Base-by-base conservation (phyloP, 305 asterid species). In the Fraxinus velutina region DNA sequence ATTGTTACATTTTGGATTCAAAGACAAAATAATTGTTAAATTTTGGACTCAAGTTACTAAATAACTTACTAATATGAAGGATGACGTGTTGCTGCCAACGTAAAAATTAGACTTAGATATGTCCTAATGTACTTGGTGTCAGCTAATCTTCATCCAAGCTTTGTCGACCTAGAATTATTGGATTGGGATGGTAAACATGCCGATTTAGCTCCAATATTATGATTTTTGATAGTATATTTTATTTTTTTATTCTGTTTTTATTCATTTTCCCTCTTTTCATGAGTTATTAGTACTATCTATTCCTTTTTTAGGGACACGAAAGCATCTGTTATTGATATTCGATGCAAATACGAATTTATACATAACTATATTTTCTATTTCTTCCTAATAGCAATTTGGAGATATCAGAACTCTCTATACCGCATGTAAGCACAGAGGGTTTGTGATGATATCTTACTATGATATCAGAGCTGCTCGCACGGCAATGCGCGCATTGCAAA, bases 361-460 rank as follows among this genome's bases (percentile, higher is more conserved):
- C 73, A 32, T 27, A 32, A 50, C 52, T 36, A 33, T 79, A 75
- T 15, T 64, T 12, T 30, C 44, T 42, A 55, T 52, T 72, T 80
- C 83, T 80, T 87, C 39, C 36, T 33, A 86, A 89, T 84, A 96
- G 99, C 99, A 94, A 91, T 96, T 88, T 85, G 99, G 99, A 73
- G 97, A 93, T 86, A 93, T 96, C 91, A 90, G 99, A 88, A 93
- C 96, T 82, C 86, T 94, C 71, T 96, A 96, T 77, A 96, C 98
- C 52, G 91, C 97, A 30, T 96, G 99, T 84, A 96, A 94, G 90
- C 97, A 96, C 88, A 88, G 99, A 85, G 99, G 99, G 52, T 96
- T 96, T 79, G 99, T 96, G 90, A 96, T 96, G 99, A 92, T 96
- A 86, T 94, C 99, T 55, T 96, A 96, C 91, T 96, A 96, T 85